A percentile compares a stretch with the other conserved stretches of the same genome.
Evolutionary conservation across 2,329 filamentous ascomycete species (phyloP).

Genomic region (Curvularia sp.): DNA sequence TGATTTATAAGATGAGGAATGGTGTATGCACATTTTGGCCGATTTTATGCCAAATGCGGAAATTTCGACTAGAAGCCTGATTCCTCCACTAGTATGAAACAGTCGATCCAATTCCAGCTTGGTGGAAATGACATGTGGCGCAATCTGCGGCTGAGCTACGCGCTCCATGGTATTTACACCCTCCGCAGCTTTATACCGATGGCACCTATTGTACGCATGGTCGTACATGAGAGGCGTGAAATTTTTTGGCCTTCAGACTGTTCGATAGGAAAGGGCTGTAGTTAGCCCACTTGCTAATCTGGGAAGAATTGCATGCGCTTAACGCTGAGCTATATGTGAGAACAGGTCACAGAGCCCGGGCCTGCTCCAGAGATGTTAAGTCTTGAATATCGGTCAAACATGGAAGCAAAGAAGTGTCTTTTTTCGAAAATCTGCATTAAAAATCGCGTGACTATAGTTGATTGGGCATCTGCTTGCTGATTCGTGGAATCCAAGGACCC

Average conservation of each 20-base stretch:
- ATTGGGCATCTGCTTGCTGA: slow-evolving; percentile 1
- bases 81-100: background rate
- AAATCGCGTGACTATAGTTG: background rate
- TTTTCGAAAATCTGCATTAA: background rate
- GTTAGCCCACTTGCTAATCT: background rate
- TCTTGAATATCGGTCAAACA: background rate
- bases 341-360: background rate
- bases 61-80: background rate
- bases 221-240: background rate
- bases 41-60: background rate
- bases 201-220: background rate
- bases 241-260: background rate
- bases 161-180: background rate
- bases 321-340: background rate
- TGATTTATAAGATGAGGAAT: background rate
- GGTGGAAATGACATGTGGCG: slow-evolving; percentile 2
- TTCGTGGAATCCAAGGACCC: slow-evolving; percentile 8
- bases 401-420: too few species aligned
- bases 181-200: background rate
- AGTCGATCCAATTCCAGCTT: background rate
- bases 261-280: background rate
- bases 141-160: background rate
- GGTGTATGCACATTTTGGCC: background rate
- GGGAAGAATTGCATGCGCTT: background rate
- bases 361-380: background rate